Conservation (phyloP, 2,329 filamentous ascomycete genomes). For the Exophiala spinifera region DNA sequence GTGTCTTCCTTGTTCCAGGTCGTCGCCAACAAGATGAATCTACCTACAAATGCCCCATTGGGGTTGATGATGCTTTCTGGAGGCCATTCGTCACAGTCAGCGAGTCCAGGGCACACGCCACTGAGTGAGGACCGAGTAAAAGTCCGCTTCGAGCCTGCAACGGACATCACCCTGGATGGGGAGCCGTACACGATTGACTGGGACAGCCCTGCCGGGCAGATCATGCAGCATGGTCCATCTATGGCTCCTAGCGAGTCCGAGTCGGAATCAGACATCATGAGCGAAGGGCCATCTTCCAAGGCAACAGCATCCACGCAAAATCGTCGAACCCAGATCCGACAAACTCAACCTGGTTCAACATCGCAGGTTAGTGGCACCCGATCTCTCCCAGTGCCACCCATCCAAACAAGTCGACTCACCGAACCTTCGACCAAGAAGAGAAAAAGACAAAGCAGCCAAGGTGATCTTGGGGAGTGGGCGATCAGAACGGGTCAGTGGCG, state of each 20-base stretch:
- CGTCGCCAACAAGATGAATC: slow-evolving; percentile 73
- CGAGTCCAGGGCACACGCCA: slow-evolving; percentile 66
- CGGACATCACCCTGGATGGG: slow-evolving; percentile 43
- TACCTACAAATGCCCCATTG: slow-evolving; percentile 58
- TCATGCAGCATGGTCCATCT: slow-evolving; percentile 20
- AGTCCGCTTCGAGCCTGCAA: slow-evolving; percentile 56
- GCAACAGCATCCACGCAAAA: slow-evolving; percentile 7
- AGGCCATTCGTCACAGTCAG: slow-evolving; percentile 59
- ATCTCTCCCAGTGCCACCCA: slow-evolving; percentile 13
- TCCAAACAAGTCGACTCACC: slow-evolving; percentile 17
- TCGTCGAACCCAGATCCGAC: slow-evolving; percentile 18
- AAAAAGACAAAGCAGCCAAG: slow-evolving; percentile 22
- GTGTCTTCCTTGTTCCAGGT: slow-evolving; percentile 74
- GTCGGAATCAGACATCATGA: slow-evolving; percentile 23
- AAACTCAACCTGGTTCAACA: slow-evolving; percentile 6
- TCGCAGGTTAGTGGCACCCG: slow-evolving; percentile 2
- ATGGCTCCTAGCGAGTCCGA: slow-evolving; percentile 15
- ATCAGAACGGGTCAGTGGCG: slow-evolving; percentile 70
- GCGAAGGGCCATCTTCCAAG: slow-evolving; percentile 13
- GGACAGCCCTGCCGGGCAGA: slow-evolving; percentile 16
- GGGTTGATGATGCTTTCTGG: slow-evolving; percentile 64
- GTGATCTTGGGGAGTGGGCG: slow-evolving; percentile 51
- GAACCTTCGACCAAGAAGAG: slow-evolving; percentile 20
- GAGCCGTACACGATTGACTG: slow-evolving; percentile 30
- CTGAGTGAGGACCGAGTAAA: slow-evolving; percentile 68